Percentiles rank a stretch among this genome's conserved stretches.
Conservation (phyloP, 192 early-diverging fungal species). For the Gamsiella multidivaricata region DNA sequence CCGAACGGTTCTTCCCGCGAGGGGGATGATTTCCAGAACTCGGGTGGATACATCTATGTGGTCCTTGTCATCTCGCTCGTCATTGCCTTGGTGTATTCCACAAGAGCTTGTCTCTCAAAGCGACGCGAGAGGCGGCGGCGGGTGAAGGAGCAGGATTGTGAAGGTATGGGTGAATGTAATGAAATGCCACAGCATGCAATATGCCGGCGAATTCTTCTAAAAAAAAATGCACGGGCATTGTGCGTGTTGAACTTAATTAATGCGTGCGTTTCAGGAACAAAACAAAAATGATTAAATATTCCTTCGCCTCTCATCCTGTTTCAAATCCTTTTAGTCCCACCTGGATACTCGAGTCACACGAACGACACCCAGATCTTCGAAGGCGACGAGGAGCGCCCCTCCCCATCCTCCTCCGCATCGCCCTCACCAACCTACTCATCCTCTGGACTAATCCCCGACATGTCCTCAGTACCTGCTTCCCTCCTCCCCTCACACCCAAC, state of each 20-base stretch:
- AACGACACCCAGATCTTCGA: constrained; percentile 5
- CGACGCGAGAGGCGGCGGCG: not conserved
- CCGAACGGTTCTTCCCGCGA: not conserved
- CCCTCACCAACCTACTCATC: not conserved
- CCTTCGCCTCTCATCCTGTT: too few species aligned
- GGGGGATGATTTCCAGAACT: constrained; percentile 5
- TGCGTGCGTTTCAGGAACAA: too few species aligned
- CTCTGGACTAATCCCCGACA: not conserved
- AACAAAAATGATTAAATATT: not conserved
- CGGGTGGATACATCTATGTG: constrained; percentile 25
- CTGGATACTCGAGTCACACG: constrained; percentile 2
- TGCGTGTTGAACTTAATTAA: too few species aligned
- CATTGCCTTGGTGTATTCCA: constrained; percentile 13
- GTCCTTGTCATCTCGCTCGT: constrained; percentile 11
- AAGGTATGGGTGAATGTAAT: constrained; percentile 1
- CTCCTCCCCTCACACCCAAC: not conserved
- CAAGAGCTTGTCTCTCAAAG: constrained; percentile 8
- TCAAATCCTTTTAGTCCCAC: not conserved
- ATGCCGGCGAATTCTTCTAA: too few species aligned
- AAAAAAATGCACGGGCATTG: too few species aligned
- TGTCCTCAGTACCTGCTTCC: not conserved
- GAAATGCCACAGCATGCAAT: not conserved
- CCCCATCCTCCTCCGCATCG: not conserved
- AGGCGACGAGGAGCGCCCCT: not conserved
- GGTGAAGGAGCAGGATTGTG: constrained; percentile 25